phyloP scores from a whole-genome alignment of 1,284 basidiomycete genomes.

The Cystobasidium sp. region DNA sequence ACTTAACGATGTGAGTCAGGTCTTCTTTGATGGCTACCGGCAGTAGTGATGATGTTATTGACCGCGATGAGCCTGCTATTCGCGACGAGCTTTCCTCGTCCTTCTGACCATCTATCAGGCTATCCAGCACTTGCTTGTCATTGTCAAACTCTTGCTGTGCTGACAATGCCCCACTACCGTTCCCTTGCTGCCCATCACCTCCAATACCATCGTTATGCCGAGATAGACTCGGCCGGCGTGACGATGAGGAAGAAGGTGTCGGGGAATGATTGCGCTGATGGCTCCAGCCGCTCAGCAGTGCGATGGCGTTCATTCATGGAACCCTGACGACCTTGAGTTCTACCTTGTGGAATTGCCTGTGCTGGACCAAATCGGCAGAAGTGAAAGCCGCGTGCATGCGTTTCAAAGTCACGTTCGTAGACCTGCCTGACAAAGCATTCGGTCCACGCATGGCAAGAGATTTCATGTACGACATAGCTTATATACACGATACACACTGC shows the following conservation, averaged over 20 bases:
- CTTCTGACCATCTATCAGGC: background rate
- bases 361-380: background rate
- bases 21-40: background rate
- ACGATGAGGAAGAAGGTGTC: background rate
- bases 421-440: background rate
- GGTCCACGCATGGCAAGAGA: background rate
- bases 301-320: conserved; percentile 43
- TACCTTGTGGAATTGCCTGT: background rate
- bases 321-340: conserved; percentile 1
- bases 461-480: no score
- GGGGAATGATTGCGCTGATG: conserved; percentile 4
- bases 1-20: conserved; percentile 2
- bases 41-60: background rate
- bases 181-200: background rate
- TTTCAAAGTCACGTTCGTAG: conserved; percentile 4
- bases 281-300: conserved; percentile 41
- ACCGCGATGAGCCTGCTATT: background rate
- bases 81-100: conserved; percentile 1
- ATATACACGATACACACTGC: no score
- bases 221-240: conserved; percentile 18
- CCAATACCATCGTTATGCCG: conserved; percentile 3
- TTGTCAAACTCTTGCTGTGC: background rate
- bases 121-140: background rate
- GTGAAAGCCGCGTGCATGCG: no score
- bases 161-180: background rate